phyloP scores from a whole-genome alignment of 345 rosid species.

The Sapria himalayana region DNA sequence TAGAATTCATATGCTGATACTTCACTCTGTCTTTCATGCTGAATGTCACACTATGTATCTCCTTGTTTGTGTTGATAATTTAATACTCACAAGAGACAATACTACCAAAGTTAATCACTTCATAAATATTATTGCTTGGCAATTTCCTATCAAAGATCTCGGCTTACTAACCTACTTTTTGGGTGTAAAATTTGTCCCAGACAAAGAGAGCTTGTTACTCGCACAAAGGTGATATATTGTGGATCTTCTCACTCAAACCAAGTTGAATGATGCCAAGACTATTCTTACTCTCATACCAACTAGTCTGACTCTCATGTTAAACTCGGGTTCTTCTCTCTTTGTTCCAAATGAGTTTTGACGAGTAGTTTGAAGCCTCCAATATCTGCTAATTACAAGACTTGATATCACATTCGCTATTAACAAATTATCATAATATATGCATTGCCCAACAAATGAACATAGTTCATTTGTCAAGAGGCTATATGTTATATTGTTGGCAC shows the following conservation, averaged over 20 bases:
- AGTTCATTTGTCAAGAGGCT: no score
- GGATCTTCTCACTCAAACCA: neutral
- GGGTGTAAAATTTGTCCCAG: neutral
- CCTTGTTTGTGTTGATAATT: slow-evolving; percentile 1
- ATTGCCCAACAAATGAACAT: neutral
- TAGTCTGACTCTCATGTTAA: no score
- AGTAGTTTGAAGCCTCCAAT: neutral
- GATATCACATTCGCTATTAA: neutral
- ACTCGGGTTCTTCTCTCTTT: neutral
- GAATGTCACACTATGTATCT: neutral
- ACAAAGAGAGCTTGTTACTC: neutral
- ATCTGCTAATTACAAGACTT: neutral
- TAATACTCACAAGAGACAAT: neutral
- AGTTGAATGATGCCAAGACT: neutral
- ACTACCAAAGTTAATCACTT: fast-evolving
- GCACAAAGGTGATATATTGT: slow-evolving; percentile 1
- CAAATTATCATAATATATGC: neutral
- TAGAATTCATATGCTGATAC: neutral
- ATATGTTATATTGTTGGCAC: no score
- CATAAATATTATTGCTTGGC: neutral
- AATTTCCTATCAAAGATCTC: slow-evolving; percentile 1
- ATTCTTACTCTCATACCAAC: neutral
- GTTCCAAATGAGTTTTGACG: neutral
- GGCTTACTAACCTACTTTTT: neutral
- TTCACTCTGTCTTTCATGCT: slow-evolving; percentile 3